phyloP scores from a whole-genome alignment of 2,329 filamentous ascomycete species.

The Colletotrichum navitas region DNA sequence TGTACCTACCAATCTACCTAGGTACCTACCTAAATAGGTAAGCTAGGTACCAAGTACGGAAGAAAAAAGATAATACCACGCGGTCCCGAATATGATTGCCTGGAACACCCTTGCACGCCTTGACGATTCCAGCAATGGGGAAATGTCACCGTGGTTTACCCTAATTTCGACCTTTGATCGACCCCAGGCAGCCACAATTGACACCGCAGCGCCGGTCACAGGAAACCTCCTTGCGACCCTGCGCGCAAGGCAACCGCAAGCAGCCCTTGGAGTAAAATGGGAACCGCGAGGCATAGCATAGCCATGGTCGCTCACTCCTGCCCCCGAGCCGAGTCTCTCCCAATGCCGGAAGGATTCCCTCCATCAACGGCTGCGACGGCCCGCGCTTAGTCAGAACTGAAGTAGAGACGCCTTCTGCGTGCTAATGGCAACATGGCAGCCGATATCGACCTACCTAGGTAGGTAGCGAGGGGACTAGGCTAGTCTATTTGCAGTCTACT shows the following conservation, averaged over 20 bases:
- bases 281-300: neutral
- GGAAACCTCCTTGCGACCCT: neutral
- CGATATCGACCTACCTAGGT: neutral
- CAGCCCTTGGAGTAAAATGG: neutral
- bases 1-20: no score
- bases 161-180: slow-evolving; percentile 4
- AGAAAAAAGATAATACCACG: neutral
- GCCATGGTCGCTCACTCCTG: neutral
- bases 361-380: neutral
- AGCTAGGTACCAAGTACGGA: no score
- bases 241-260: slow-evolving; percentile 15
- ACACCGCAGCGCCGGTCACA: slow-evolving; percentile 12
- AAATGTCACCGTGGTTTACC: neutral
- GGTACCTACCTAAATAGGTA: no score
- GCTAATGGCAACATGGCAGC: slow-evolving; percentile 5
- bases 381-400: neutral
- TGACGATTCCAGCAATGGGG: slow-evolving; percentile 13
- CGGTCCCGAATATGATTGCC: slow-evolving; percentile 21
- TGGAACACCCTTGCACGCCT: slow-evolving; percentile 20
- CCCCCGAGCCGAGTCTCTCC: neutral
- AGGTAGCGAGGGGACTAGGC: neutral
- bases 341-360: neutral
- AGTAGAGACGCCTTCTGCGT: neutral
- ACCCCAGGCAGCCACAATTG: slow-evolving; percentile 22
- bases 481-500: neutral